Evolutionary conservation across 805 yeast species (phyloP).

Genomic region (Saccharomycopsis amapae): DNA sequence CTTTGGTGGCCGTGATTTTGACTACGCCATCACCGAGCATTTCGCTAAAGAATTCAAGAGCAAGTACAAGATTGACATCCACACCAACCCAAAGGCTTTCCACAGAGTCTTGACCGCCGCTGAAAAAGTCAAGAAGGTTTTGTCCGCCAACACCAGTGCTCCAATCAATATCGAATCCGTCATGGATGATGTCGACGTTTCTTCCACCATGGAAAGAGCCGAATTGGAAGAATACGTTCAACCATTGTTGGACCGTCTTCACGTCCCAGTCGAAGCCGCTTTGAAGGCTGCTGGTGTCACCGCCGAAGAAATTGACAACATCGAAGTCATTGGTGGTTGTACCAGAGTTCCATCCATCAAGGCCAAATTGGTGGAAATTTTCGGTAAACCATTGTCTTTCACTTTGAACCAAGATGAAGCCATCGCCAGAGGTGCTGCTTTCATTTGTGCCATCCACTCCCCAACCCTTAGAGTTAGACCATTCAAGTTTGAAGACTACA

Average conservation of each 20-base stretch:
- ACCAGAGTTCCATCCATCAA: conserved; percentile 95
- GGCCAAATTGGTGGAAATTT: conserved; percentile 68
- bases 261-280: conserved; percentile 75
- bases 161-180: conserved; percentile 94
- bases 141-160: conserved; percentile 92
- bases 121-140: conserved; percentile 90
- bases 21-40: conserved; percentile 87
- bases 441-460: conserved; percentile 97
- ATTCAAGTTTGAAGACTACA: conserved; percentile 94
- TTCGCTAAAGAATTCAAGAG: conserved; percentile 87
- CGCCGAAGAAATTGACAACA: conserved; percentile 71
- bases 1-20: conserved; percentile 98
- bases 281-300: conserved; percentile 70
- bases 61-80: conserved; percentile 90
- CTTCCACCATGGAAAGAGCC: conserved; percentile 81
- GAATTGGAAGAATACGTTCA: conserved; percentile 84
- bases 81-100: conserved; percentile 89
- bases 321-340: conserved; percentile 97
- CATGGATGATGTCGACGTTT: conserved; percentile 95
- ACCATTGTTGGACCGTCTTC: conserved; percentile 73
- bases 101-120: conserved; percentile 87
- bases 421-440: conserved; percentile 97
- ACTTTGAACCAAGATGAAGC: conserved; percentile 99
- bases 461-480: conserved; percentile 98
- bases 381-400: conserved; percentile 81